These are phyloP conservation scores for Xerophyta viscosa DNA, from an alignment of 106 monocot genomes.

Conservation along the genomic window DNA sequence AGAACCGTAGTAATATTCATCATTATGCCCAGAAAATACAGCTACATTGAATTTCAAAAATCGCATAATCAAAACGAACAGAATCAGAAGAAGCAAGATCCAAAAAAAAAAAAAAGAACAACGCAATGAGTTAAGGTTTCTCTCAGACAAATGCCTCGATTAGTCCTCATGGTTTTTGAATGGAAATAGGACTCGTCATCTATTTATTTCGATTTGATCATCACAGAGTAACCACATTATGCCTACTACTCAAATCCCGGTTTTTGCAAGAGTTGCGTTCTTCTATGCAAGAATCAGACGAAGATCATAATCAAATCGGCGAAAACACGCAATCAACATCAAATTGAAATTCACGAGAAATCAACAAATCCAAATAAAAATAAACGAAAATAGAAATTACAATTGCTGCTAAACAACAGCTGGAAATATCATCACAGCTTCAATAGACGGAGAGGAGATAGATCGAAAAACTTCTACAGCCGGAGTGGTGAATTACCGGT, in stretches of 20 bases:
- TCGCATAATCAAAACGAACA: no score
- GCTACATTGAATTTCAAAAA: background rate
- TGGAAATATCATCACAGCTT: no score
- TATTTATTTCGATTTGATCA: background rate
- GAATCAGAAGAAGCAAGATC: background rate
- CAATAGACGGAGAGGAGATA: no score
- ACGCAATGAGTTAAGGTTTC: background rate
- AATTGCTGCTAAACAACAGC: no score
- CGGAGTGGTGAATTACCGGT: no score
- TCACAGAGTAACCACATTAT: background rate
- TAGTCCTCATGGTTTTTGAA: slow-evolving; percentile 18
- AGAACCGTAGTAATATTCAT: slow-evolving; percentile 2
- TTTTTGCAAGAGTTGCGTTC: slow-evolving; percentile 18
- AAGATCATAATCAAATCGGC: no score
- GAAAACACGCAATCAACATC: no score
- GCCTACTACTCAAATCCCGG: slow-evolving; percentile 13
- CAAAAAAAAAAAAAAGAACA: background rate
- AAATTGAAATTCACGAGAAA: no score
- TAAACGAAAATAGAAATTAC: no score
- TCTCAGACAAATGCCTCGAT: slow-evolving; percentile 14
- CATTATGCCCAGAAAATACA: background rate
- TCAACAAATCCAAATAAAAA: no score
- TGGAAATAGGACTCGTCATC: slow-evolving; percentile 10
- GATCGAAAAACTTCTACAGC: no score
- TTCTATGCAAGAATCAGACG: slow-evolving; percentile 10